phyloP scores from a whole-genome alignment of 2,329 filamentous ascomycete genomes.

The Alternaria gansuensis region DNA sequence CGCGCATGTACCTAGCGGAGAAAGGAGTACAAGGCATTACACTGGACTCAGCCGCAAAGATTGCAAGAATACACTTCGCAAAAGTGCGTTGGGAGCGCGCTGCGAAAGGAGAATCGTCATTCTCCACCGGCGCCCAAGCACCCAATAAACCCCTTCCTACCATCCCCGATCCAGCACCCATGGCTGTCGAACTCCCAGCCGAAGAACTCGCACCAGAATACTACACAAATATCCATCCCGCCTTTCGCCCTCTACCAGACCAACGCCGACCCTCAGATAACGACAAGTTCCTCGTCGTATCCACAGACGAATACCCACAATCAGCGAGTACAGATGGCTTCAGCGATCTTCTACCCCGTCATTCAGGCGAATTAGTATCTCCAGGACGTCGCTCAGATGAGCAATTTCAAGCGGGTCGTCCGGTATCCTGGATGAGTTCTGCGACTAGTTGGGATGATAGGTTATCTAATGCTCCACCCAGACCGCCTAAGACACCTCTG shows the following conservation, averaged over 20 bases:
- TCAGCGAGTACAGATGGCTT: constrained; percentile 50
- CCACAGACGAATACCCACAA: constrained; percentile 66
- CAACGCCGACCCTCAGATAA: constrained; percentile 34
- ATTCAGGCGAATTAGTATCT: constrained; percentile 73
- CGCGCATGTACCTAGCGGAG: constrained; percentile 80
- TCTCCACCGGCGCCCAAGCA: constrained; percentile 29
- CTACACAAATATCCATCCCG: constrained; percentile 37
- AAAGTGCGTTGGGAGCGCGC: constrained; percentile 71
- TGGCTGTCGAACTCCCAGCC: constrained; percentile 68
- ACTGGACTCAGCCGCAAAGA: constrained; percentile 76
- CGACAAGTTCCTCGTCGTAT: constrained; percentile 65
- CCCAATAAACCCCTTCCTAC: constrained; percentile 49
- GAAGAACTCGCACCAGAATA: constrained; percentile 58
- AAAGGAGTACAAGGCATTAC: constrained; percentile 80
- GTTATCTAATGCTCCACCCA: constrained; percentile 44
- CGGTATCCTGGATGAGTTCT: constrained; percentile 39
- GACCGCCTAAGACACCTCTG: constrained; percentile 54
- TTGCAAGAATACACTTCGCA: constrained; percentile 83
- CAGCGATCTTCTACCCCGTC: constrained; percentile 40
- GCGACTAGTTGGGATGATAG: constrained; percentile 41
- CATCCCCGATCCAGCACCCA: constrained; percentile 54
- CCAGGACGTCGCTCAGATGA: constrained; percentile 46
- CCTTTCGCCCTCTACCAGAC: constrained; percentile 49
- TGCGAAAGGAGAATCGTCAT: constrained; percentile 46
- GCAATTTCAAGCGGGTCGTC: constrained; percentile 37